These are phyloP conservation scores for Pichia exigua DNA, from an alignment of 805 yeast genomes.

Conservation along the genomic window DNA sequence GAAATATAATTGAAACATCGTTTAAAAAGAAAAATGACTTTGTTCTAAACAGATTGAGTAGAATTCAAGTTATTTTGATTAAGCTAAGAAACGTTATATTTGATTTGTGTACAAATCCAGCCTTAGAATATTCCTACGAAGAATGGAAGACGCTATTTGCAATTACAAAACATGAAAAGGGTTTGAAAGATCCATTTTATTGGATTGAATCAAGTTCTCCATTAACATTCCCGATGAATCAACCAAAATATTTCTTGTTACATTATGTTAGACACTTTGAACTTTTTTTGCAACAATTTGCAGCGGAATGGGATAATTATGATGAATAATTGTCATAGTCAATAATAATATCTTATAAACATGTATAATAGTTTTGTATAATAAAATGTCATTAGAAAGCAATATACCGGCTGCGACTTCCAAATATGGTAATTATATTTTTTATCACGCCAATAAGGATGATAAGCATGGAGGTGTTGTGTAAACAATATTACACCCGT, in stretches of 20 bases:
- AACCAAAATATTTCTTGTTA: constrained; percentile 49
- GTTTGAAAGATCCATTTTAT: constrained; percentile 26
- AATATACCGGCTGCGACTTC: not conserved
- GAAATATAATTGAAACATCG: constrained; percentile 12
- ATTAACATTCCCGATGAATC: constrained; percentile 57
- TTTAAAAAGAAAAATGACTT: constrained; percentile 23
- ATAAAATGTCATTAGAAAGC: too few relatives aligned
- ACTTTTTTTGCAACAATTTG: constrained; percentile 19
- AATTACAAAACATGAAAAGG: constrained; percentile 23
- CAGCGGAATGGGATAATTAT: constrained; percentile 17
- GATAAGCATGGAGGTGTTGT: too few relatives aligned
- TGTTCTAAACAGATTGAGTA: constrained; percentile 15
- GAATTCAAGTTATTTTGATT: constrained; percentile 21
- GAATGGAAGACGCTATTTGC: constrained; percentile 43
- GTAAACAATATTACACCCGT: too few relatives aligned
- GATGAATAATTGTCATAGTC: not conserved
- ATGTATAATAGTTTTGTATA: too few relatives aligned
- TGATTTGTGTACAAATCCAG: constrained; percentile 34
- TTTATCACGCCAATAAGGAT: not conserved
- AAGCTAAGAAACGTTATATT: constrained; percentile 26
- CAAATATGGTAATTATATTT: not conserved
- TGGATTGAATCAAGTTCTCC: constrained; percentile 71
- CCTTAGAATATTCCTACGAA: constrained; percentile 36
- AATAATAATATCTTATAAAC: too few relatives aligned
- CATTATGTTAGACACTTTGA: constrained; percentile 23